Base-by-base conservation (phyloP, 176 grass and related monocot genomes). In the Carex littledalei region DNA sequence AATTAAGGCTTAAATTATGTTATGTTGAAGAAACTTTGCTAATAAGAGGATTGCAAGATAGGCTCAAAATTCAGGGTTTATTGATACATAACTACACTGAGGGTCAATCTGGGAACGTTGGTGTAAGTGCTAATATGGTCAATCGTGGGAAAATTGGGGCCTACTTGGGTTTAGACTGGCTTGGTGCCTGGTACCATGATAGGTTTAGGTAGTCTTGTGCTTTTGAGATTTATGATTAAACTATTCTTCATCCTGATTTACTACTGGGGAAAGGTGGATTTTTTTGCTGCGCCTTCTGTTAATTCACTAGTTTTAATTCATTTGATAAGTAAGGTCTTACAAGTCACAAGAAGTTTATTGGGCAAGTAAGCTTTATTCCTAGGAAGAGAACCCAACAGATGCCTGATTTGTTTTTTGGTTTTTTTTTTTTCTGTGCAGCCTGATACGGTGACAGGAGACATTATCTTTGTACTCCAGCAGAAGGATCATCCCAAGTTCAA, bases 401-500 rank as follows among this genome's bases (percentile, higher is more conserved):
- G 32, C 37, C 15, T 18, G 29, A 69, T 39, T 69, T 1, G 6
- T 8, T 45, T 70, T 58, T 34, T 6, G 82, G 53, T 4, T 4
- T 63, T 18, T 63, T 63, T 63, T 6, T 60, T 13, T 2, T 50
- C 47, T 50, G 26, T 83, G 82, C 89, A 97, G 95, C 95, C 95
- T 86, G 95, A 97, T 84, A 97, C 92, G 20, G 87, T 93, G 63
- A 94, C 92, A 16, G 95, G 95, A 87, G 95, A 97, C 79, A 94
- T 97, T 54, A 92, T 94, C 55, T 97, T 97, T 11, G 89, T 97
- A 15, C 79, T 94, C 63, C 95, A 97, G 73, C 90, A 94, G 87
- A 97, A 94, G 88, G 95, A 97, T 18, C 90, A 94, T 73, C 54
- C 94, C n/a, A 97, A 97, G 32, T 94, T 93, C 88, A 94, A 94